Evolutionary conservation across 805 yeast species (phyloP), one percentile per base, ranked within the genome.

Genomic region (Candida rishiriensis): DNA sequence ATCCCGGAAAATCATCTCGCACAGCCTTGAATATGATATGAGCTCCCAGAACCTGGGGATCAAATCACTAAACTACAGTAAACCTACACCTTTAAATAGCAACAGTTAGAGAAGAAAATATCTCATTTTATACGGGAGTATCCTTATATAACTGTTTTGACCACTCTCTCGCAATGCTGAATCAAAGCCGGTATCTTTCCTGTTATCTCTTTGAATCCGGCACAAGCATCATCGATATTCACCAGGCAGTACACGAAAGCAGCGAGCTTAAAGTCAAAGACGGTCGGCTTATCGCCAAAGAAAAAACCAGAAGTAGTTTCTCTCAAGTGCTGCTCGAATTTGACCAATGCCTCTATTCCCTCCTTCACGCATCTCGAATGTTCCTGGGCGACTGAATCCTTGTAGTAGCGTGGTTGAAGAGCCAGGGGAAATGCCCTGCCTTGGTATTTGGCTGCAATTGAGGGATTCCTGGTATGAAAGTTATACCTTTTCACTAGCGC

Each of bases 401-500:
- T 34, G 10, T 38, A 26, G 38, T 44, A 36, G 15, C 41, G 46
- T 21, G 26, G 26, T 7, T 21, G 7, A 21, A 21, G n/a, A 2
- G 47, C 44, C 7, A 31, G 33, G 9, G 45, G 14, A 3, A 49
- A 49, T 4, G 46, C 11, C 2, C 41, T 37, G n/a, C 37, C n/a
- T 3, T 39, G 28, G 26, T 41, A 44, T 35, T 47, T 49, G 9
- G 36, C 29, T 8, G 57, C 42, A n/a, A 56, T 50, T 4, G 65
- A 60, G 6, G 65, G 65, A 45, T 73, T 69, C 51, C 78, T 65
- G 35, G 65, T 26, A 35, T 63, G 41, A 50, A 66, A 71, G 21
- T 61, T 62, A 39, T 65, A 62, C 40, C 75, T 58, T 17, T 51
- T 54, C 4, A 59, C 41, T 11, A 69, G 39, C 6, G 42, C 38